Percentiles rank a stretch among this genome's conserved stretches.
phyloP scores from a whole-genome alignment of 495 filamentous ascomycete genomes.

The Neurospora tetrasperma region DNA sequence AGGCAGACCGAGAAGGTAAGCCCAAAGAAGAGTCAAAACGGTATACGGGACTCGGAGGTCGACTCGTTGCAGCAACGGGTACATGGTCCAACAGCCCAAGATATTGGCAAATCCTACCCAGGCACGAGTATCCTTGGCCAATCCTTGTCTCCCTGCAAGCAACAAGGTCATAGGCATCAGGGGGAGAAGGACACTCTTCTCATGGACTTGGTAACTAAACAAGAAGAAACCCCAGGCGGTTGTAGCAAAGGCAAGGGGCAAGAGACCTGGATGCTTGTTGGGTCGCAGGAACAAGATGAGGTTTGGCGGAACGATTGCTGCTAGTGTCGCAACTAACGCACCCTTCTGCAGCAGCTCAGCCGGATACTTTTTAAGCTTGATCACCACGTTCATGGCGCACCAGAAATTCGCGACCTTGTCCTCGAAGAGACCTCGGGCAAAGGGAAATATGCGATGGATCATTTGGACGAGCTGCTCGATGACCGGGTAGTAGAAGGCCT shows the following conservation, averaged over 20 bases:
- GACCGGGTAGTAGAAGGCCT: constrained; percentile 57
- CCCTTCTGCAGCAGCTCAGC: constrained; percentile 59
- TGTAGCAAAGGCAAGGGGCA: constrained; percentile 68
- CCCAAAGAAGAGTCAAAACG: constrained; percentile 77
- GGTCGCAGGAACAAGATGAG: constrained; percentile 71
- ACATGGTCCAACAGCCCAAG: constrained; percentile 88
- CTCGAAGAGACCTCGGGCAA: constrained; percentile 88
- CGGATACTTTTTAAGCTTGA: constrained; percentile 71
- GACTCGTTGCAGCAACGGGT: constrained; percentile 77
- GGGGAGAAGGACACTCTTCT: constrained; percentile 89
- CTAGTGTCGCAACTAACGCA: constrained; percentile 64
- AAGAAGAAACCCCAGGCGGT: constrained; percentile 96
- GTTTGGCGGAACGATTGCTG: constrained; percentile 67
- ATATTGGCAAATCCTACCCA: constrained; percentile 94
- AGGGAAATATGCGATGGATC: constrained; percentile 86
- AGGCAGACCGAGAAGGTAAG: constrained; percentile 78
- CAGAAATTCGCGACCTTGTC: constrained; percentile 98
- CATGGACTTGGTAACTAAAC: constrained; percentile 94
- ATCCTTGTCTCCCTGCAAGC: constrained; percentile 62
- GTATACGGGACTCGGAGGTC: constrained; percentile 75
- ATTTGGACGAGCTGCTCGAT: constrained; percentile 70
- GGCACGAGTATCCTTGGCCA: constrained; percentile 62
- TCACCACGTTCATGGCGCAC: constrained; percentile 80
- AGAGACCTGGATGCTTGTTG: constrained; percentile 60
- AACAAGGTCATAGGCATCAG: constrained; percentile 85